Evolutionary conservation across 768 basidiomycete species (phyloP), one percentile per base, ranked within the genome.

Genomic region (Tricholoma bakamatsutake): DNA sequence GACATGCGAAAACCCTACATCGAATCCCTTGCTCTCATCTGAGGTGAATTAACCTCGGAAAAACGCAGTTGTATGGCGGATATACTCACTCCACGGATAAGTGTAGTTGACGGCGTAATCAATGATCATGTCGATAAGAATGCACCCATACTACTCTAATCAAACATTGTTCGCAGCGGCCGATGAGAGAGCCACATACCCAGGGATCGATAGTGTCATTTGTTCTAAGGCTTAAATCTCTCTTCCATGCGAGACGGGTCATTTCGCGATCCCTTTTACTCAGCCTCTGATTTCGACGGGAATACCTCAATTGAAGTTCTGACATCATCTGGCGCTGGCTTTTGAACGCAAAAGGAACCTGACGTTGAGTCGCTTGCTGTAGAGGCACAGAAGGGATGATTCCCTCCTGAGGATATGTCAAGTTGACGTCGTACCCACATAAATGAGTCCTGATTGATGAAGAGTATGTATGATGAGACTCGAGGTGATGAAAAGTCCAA

Each of bases 91-190:
- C 78, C 77, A 81, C 1, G 88, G 88, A 63, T 76, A 82, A 0
- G 87, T 86, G 63, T 76, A 88, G 63, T 90, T 90, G 56, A 82
- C 51, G 13, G 87, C 84, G 59, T 89, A 89, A 67, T 89, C 87
- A 31, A 86, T 62, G 68, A 84, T 78, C 71, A 85, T 81, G 55
- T 83, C 80, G 48, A 80, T 76, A 10, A 88, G 64, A 53, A 81
- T 73, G 67, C 88, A 90, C 5, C 83, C 82, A 46, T 85, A 86
- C 83, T 80, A 56, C 1, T 58, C 12, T 48, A 52, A 15, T 49
- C 50, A 54, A 30, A n/a, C n/a, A 17, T 4, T 9, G n/a, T n/a
- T 30, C 28, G n/a, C 28, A 48, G 15, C 8, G 11, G 45, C n/a
- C 13, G 4, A 46, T 46, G 45, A 17, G 18, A 53, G 15, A 49